Evolutionary conservation across 2,329 filamentous ascomycete species (phyloP), one percentile per base, ranked within the genome.

Genomic region (Fusarium lyarnte): DNA sequence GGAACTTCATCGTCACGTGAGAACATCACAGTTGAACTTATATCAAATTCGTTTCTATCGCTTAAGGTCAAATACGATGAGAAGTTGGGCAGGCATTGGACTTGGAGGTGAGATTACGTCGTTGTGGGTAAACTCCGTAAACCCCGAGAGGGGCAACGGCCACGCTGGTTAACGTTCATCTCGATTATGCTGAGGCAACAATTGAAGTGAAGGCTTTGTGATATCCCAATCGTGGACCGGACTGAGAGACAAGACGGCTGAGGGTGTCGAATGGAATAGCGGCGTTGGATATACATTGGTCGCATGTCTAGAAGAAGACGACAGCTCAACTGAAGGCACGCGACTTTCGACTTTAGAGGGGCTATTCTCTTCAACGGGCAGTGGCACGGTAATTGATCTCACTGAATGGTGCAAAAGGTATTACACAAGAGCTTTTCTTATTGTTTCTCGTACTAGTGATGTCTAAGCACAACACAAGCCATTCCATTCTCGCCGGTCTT

Each of bases 1-100:
- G 68, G 38, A 76, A 76, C 14, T 51, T 63, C 74, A 76, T 76
- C 25, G 23, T 55, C 47, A 53, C 23, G 23, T 41, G 46, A 41
- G 45, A n/a, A 14, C 10, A 39, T 31, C 8, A 13, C 19, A 6
- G 23, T 9, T 16, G 4, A 10, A 6, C 6, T 2, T 29, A 11
- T 23, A 39, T 29, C 16, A 38, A 14, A 23, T 10, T 27, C 11
- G 17, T 27, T 13, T 5, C 3, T 16, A 33, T 33, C 46, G 2
- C 46, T 49, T 33, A 17, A 5, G 27, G 10, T n/a, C 1, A 23
- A 16, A 45, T 71, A 19, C 23, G 25, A 51, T 41, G 19, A 35
- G 29, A 35, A 29, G 21, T 33, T 46, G 42, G 19, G 46, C 19
- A 38, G 27, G 14, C 45, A 55, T 27, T 27, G 49, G 51, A 35